Conservation (phyloP, 345 rosid genomes). For the Salix purpurea region DNA sequence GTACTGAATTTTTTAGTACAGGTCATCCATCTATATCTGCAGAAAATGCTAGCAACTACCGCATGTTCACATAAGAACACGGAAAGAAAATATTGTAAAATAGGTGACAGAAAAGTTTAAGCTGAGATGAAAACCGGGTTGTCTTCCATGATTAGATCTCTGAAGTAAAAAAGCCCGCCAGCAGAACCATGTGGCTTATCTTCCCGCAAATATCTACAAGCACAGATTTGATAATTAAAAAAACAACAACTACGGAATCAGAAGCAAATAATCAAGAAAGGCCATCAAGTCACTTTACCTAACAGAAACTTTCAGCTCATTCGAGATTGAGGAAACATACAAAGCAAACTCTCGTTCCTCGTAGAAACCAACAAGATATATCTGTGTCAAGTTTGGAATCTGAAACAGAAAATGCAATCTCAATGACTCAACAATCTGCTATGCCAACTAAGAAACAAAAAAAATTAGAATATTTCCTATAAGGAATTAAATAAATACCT, state of each 20-base stretch:
- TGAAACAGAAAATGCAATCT: constrained; percentile 11
- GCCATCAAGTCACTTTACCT: constrained; percentile 20
- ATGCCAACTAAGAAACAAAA: not conserved
- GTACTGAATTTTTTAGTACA: not conserved
- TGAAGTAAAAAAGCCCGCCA: constrained; percentile 33
- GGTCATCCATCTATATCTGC: not conserved
- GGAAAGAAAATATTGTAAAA: not conserved
- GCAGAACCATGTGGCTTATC: constrained; percentile 38
- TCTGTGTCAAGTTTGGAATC: constrained; percentile 34
- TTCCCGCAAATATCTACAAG: constrained; percentile 27
- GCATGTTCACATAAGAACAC: not conserved
- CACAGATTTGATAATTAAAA: not conserved
- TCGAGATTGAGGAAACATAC: constrained; percentile 32
- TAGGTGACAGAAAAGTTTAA: not conserved
- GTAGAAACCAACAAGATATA: constrained; percentile 33
- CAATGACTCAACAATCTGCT: not conserved
- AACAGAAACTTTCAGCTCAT: constrained; percentile 30
- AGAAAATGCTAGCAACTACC: not conserved
- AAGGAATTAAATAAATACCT: constrained; percentile 39
- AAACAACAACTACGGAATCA: not conserved
- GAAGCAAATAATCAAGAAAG: not conserved
- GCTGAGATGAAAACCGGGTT: constrained; percentile 19
- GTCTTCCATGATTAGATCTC: constrained; percentile 30
- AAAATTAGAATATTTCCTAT: not conserved
- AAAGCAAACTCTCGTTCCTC: constrained; percentile 32